Conservation (phyloP, 441 rosid genomes). For the Syzygium syzygioides region DNA sequence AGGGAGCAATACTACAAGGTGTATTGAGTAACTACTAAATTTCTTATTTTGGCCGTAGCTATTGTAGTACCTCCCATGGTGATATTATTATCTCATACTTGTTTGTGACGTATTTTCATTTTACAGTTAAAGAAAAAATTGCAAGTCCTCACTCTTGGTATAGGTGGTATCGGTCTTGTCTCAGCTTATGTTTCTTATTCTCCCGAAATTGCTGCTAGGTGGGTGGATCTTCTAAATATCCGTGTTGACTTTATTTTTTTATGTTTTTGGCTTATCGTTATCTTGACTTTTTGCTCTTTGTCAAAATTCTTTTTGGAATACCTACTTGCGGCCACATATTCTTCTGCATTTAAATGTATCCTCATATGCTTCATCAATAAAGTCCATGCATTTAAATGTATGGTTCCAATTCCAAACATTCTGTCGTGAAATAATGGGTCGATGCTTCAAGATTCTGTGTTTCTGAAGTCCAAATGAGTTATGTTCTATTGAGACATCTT, state of each 20-base stretch:
- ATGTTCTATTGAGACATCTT: not conserved
- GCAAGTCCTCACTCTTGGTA: slow-evolving; percentile 65
- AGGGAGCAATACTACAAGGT: slow-evolving; percentile 78
- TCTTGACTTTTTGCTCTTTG: not conserved
- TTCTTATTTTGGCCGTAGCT: not conserved
- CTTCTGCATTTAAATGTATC: not conserved
- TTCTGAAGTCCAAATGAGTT: not conserved
- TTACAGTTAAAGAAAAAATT: slow-evolving; percentile 66
- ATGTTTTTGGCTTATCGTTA: not conserved
- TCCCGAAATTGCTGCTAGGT: slow-evolving; percentile 87
- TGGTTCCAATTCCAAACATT: not conserved
- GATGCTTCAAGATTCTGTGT: not conserved
- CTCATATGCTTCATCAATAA: not conserved
- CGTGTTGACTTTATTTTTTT: not conserved
- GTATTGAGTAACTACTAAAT: not conserved
- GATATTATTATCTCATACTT: not conserved
- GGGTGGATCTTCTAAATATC: slow-evolving; percentile 3
- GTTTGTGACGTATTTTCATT: not conserved
- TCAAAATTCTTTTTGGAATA: not conserved
- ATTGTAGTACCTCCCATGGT: not conserved
- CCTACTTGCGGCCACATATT: not conserved
- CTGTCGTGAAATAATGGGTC: not conserved
- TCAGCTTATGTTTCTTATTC: slow-evolving; percentile 78
- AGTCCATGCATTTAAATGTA: not conserved
- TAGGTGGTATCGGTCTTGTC: slow-evolving; percentile 80